phyloP scores from a whole-genome alignment of 1,284 basidiomycete species.

The Melanopsichium pennsylvanicum region DNA sequence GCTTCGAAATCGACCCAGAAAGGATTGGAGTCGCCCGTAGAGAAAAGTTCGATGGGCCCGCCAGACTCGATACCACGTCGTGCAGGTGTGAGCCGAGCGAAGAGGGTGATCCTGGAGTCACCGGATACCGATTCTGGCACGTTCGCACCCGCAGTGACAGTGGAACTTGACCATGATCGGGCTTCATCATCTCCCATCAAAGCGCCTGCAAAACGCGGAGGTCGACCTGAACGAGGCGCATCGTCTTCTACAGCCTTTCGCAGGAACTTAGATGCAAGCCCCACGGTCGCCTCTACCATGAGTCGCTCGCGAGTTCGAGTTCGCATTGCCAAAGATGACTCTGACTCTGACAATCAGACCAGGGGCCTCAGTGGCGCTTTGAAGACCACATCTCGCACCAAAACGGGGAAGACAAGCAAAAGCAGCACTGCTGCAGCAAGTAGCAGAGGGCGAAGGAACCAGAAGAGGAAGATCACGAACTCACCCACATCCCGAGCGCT shows the following conservation, averaged over 20 bases:
- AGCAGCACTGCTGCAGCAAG: constrained; percentile 15
- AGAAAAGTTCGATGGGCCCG: constrained; percentile 40
- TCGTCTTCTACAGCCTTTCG: neutral
- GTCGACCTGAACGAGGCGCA: constrained; percentile 18
- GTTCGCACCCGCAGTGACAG: neutral
- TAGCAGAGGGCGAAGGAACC: constrained; percentile 1
- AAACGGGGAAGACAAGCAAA: neutral
- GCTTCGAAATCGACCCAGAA: constrained; percentile 1
- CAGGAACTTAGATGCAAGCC: constrained; percentile 12
- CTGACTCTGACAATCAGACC: neutral
- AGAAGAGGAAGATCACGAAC: constrained; percentile 54
- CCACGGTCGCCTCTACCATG: constrained; percentile 3
- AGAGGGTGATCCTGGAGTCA: constrained; percentile 20
- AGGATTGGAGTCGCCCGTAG: constrained; percentile 7
- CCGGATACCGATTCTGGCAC: constrained; percentile 6
- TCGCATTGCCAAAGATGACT: constrained; percentile 8
- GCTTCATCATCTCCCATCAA: constrained; percentile 37
- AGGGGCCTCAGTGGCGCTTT: too few relatives aligned
- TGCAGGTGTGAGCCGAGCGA: constrained; percentile 7
- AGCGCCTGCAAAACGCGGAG: constrained; percentile 15
- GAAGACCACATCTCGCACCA: neutral
- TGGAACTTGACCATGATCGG: constrained; percentile 12
- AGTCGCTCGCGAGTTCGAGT: constrained; percentile 5
- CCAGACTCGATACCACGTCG: constrained; percentile 41
- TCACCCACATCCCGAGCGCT: constrained; percentile 66